These are phyloP conservation scores for Gleditsia sinensis DNA, from an alignment of 306 rosid species.

Conservation along the genomic window DNA sequence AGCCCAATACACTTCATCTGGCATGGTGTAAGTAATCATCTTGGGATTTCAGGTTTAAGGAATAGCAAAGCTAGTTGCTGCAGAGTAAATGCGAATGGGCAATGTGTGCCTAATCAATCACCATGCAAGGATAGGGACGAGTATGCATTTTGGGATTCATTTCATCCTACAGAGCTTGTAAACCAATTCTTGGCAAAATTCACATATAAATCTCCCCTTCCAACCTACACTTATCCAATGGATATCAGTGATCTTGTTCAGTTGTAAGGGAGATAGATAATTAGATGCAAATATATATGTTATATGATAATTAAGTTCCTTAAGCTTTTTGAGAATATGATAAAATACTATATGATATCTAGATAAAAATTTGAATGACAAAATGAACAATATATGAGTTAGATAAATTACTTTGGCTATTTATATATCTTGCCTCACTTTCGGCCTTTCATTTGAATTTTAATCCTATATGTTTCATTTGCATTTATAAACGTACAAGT, in stretches of 20 bases:
- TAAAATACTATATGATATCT: too few relatives aligned
- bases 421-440: too few relatives aligned
- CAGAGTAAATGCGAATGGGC: conserved; percentile 25
- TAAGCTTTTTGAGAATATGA: too few relatives aligned
- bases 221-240: conserved; percentile 28
- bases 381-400: too few relatives aligned
- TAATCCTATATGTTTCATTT: too few relatives aligned
- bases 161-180: conserved; percentile 43
- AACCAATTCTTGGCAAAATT: conserved; percentile 16
- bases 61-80: conserved; percentile 29
- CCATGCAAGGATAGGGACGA: conserved; percentile 34
- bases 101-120: conserved; percentile 19
- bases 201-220: conserved; percentile 26
- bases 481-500: too few relatives aligned
- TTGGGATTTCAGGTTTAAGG: conserved; percentile 26
- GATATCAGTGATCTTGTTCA: conserved; percentile 40
- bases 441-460: too few relatives aligned
- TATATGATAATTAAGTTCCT: neutral
- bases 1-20: too few relatives aligned
- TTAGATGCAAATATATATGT: neutral
- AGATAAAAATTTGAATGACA: too few relatives aligned
- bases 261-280: neutral
- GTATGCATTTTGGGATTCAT: conserved; percentile 38
- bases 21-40: too few relatives aligned
- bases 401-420: too few relatives aligned